Percentiles rank a stretch among this genome's conserved stretches.
Conservation (phyloP, 2,329 filamentous ascomycete species). For the Calycina marina region DNA sequence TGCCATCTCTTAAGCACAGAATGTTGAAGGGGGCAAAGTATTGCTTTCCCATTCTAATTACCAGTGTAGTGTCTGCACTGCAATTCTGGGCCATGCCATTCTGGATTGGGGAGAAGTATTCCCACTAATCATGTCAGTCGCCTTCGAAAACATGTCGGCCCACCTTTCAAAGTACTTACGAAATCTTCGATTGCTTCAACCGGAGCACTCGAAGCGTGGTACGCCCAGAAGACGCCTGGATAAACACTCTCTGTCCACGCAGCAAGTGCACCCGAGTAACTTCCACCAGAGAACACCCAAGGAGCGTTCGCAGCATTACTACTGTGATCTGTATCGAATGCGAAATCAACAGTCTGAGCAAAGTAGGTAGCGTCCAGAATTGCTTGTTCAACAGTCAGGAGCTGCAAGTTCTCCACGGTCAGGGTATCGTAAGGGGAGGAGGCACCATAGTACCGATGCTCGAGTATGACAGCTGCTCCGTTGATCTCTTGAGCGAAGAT, state of each 20-base stretch:
- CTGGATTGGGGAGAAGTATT: constrained; percentile 37
- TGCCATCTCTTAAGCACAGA: no score
- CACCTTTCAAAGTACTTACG: neutral
- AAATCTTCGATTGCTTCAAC: constrained; percentile 31
- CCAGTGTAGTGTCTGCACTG: constrained; percentile 31
- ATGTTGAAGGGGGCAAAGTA: no score
- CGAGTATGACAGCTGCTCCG: neutral
- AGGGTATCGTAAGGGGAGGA: constrained; percentile 33
- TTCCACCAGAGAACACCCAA: constrained; percentile 39
- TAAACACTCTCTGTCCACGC: constrained; percentile 34
- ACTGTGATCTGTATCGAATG: constrained; percentile 30
- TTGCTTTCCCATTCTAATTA: no score
- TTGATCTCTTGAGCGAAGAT: neutral
- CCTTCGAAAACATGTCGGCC: neutral
- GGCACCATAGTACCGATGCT: constrained; percentile 36
- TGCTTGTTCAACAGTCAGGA: constrained; percentile 35
- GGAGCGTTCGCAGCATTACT: constrained; percentile 34
- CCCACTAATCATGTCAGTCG: constrained; percentile 38
- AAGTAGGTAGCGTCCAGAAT: constrained; percentile 38
- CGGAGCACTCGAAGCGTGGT: constrained; percentile 36
- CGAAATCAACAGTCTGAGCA: constrained; percentile 33
- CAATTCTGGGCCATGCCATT: constrained; percentile 41
- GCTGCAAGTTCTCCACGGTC: constrained; percentile 35
- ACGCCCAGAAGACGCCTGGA: constrained; percentile 41
- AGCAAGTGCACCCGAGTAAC: constrained; percentile 37